Evolutionary conservation across 345 rosid genomes (phyloP), one percentile per base, ranked within the genome.

Genomic region (Sisymbrium irio): DNA sequence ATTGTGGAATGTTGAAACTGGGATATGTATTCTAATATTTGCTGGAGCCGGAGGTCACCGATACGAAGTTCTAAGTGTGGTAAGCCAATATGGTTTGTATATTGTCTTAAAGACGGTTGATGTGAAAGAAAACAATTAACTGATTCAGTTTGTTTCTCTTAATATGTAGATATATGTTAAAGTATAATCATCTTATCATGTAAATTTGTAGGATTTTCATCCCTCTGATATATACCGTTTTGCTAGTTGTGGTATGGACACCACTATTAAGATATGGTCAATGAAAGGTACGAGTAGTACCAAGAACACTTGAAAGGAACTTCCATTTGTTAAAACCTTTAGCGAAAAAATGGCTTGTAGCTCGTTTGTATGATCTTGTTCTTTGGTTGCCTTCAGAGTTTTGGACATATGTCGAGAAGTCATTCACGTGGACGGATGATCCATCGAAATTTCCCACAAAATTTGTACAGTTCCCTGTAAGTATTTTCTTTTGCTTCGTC

Each of bases 41-140:
- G 88, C 99, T 82, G 99, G 99, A 75, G 93, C 96, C 27, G 97
- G 97, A 72, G 99, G 99, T 47, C 99, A 94, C 54, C 97, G 97
- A 72, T 92, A 95, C 53, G 99, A 95, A 86, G 97, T 94, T 72
- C 66, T 94, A 75, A 92, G 99, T 71, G 99, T 94, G 89, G 99
- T 91, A 64, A 80, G 89, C 75, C 56, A 14, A 6, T 25, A 32
- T 65, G 25, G 39, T 58, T 63, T 57, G 49, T 20, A 33, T 46
- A 63, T 27, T 37, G 54, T 37, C n/a, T 41, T 53, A 12, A 45
- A 44, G 9, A 58, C 9, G 37, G 41, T 32, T 28, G 32, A 30
- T 41, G 35, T 28, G 36, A 39, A 64, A 30, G 28, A 55, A 41
- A 70, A 55, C 33, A 56, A 10, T 30, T 7, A 39, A 41, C 67